A percentile compares a stretch with the other conserved stretches of the same genome.
Conservation (phyloP, 75 land plant genomes). For the Cunninghamia lanceolata region DNA sequence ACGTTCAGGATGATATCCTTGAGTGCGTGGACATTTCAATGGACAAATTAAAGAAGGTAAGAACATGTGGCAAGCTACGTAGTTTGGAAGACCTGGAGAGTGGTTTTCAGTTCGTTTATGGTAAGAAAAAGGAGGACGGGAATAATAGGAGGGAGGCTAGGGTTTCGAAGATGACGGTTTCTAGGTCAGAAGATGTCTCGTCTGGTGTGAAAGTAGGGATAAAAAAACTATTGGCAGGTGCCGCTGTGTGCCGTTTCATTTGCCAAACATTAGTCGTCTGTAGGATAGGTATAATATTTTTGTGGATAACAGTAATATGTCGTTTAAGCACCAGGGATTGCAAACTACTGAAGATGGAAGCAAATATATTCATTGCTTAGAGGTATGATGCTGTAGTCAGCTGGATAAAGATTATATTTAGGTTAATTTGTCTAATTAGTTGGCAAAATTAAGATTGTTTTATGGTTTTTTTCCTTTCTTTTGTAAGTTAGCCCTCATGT, state of each 20-base stretch:
- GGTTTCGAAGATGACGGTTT: not conserved
- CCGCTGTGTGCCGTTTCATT: slow-evolving; percentile 79
- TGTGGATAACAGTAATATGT: slow-evolving; percentile 84
- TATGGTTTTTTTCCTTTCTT: too few relatives aligned
- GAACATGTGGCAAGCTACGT: slow-evolving; percentile 10
- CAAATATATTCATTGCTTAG: slow-evolving; percentile 51
- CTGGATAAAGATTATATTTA: not conserved
- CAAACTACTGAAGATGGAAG: slow-evolving; percentile 51
- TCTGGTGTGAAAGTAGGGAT: slow-evolving; percentile 37
- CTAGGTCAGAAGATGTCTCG: not conserved
- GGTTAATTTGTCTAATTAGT: not conserved
- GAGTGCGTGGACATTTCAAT: slow-evolving; percentile 62
- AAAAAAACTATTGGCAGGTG: slow-evolving; percentile 25
- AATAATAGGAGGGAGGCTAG: not conserved
- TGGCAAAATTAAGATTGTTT: not conserved
- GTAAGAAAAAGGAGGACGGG: slow-evolving; percentile 45
- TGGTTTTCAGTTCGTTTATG: slow-evolving; percentile 60
- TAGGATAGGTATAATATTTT: slow-evolving; percentile 72
- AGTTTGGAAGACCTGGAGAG: slow-evolving; percentile 11
- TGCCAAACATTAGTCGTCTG: slow-evolving; percentile 69
- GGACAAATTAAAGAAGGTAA: slow-evolving; percentile 46
- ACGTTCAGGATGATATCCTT: slow-evolving; percentile 71
- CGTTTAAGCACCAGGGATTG: slow-evolving; percentile 83
- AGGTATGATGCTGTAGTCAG: not conserved
- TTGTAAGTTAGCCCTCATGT: too few relatives aligned